Conservation (phyloP, 2,329 filamentous ascomycete genomes). For the Pseudogymnoascus verrucosus region DNA sequence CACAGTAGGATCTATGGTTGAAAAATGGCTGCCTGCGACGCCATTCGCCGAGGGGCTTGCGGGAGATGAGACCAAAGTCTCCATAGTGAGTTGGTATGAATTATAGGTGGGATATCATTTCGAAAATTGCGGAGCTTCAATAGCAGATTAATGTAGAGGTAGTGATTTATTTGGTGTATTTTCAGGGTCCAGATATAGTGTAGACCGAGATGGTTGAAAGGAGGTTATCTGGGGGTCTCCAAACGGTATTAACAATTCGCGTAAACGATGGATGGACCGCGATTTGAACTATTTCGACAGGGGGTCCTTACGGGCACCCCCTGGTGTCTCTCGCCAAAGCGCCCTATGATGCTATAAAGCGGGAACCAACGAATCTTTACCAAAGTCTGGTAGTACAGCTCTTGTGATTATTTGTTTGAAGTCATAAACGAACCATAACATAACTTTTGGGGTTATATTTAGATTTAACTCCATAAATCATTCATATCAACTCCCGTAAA, state of each 20-base stretch:
- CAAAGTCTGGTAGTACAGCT: background rate
- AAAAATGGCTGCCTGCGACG: conserved; percentile 33
- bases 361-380: conserved; percentile 6
- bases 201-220: conserved; percentile 3
- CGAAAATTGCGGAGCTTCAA: background rate
- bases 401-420: background rate
- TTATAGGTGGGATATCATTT: conserved; percentile 2
- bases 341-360: conserved; percentile 8
- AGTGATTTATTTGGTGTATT: background rate
- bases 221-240: background rate
- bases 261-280: conserved; percentile 9
- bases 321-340: conserved; percentile 1
- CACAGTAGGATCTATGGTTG: conserved; percentile 56
- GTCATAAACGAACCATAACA: background rate
- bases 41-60: conserved; percentile 23
- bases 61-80: conserved; percentile 26
- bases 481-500: background rate
- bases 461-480: background rate
- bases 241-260: conserved; percentile 9
- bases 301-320: conserved; percentile 1
- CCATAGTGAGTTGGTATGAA: conserved; percentile 21
- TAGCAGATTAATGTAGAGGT: background rate
- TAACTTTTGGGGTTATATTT: background rate
- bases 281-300: conserved; percentile 10
- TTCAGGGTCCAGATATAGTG: conserved; percentile 1